A percentile compares a stretch with the other conserved stretches of the same genome.
These are phyloP conservation scores for Plenodomus biglobosus DNA, from an alignment of 2,329 filamentous ascomycete genomes.

Conservation along the genomic window DNA sequence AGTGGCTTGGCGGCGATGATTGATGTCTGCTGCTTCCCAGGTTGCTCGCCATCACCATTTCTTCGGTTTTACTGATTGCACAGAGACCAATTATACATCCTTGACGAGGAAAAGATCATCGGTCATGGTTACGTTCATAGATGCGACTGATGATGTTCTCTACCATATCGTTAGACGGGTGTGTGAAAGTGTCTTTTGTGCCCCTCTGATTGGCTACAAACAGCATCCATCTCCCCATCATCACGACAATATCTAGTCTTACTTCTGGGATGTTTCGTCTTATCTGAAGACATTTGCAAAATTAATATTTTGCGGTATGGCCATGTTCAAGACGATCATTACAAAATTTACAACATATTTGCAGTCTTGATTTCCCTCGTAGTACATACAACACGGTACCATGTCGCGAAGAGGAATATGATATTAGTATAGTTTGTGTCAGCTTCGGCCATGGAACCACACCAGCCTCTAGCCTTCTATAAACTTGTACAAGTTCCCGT, in stretches of 20 bases:
- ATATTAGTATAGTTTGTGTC: too few species aligned
- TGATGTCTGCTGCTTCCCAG: background rate
- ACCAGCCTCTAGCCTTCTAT: too few species aligned
- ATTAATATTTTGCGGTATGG: slow-evolving; percentile 12
- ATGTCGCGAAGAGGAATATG: too few species aligned
- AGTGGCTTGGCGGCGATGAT: slow-evolving; percentile 15
- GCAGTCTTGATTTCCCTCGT: too few species aligned
- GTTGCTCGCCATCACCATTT: slow-evolving; percentile 15
- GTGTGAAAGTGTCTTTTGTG: slow-evolving; percentile 1
- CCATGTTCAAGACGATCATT: slow-evolving; percentile 13
- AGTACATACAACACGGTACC: too few species aligned
- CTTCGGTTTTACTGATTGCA: too few species aligned
- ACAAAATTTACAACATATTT: too few species aligned
- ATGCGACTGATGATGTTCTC: slow-evolving; percentile 20
- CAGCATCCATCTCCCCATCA: slow-evolving; percentile 12
- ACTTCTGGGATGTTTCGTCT: slow-evolving; percentile 10
- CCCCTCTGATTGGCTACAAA: slow-evolving; percentile 4
- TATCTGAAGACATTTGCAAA: slow-evolving; percentile 18
- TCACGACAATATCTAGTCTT: slow-evolving; percentile 1
- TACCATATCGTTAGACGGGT: slow-evolving; percentile 15
- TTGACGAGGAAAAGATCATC: too few species aligned
- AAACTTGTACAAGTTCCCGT: too few species aligned
- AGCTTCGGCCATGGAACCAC: too few species aligned
- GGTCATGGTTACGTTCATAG: slow-evolving; percentile 14
- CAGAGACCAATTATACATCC: too few species aligned